Percentiles rank a stretch among this genome's conserved stretches.
These are phyloP conservation scores for Pseudonectria buxi DNA, from an alignment of 2,329 filamentous ascomycete genomes.

Conservation along the genomic window DNA sequence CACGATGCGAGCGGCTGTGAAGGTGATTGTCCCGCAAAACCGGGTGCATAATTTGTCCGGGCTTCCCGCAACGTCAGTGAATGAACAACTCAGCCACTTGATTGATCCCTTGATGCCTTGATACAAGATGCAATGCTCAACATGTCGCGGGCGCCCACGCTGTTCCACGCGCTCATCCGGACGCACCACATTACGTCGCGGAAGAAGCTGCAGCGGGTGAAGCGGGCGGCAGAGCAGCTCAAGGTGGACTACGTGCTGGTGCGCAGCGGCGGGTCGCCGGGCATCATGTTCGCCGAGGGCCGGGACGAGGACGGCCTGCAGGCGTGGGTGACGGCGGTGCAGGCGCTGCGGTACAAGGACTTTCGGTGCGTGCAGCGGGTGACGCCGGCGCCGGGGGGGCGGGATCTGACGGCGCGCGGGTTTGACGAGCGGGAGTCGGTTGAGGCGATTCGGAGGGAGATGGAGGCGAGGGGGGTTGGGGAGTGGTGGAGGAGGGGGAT, in stretches of 20 bases:
- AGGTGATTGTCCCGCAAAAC: too few relatives aligned
- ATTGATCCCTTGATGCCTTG: too few relatives aligned
- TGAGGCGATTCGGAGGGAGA: conserved; percentile 55
- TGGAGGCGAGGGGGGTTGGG: conserved; percentile 53
- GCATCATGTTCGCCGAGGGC: conserved; percentile 73
- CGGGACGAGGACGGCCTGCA: conserved; percentile 44
- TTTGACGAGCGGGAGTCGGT: conserved; percentile 56
- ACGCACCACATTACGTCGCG: conserved; percentile 78
- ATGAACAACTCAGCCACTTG: too few relatives aligned
- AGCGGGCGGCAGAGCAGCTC: conserved; percentile 53
- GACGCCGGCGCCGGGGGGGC: conserved; percentile 17
- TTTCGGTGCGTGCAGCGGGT: conserved; percentile 57
- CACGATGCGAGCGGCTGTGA: too few relatives aligned
- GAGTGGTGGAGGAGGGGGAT: conserved; percentile 64
- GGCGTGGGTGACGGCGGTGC: conserved; percentile 59
- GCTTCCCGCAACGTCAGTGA: too few relatives aligned
- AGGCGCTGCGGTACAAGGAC: conserved; percentile 64
- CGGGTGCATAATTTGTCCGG: too few relatives aligned
- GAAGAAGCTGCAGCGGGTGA: conserved; percentile 58
- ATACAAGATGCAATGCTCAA: too few relatives aligned
- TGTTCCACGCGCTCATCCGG: conserved; percentile 50
- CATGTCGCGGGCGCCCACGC: conserved; percentile 13
- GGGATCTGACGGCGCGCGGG: conserved; percentile 13
- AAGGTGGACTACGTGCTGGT: conserved; percentile 56
- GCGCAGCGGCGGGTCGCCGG: conserved; percentile 61